A percentile compares a stretch with the other conserved stretches of the same genome.
Evolutionary conservation across 805 yeast genomes (phyloP).

Genomic region (Myxozyma monticola): DNA sequence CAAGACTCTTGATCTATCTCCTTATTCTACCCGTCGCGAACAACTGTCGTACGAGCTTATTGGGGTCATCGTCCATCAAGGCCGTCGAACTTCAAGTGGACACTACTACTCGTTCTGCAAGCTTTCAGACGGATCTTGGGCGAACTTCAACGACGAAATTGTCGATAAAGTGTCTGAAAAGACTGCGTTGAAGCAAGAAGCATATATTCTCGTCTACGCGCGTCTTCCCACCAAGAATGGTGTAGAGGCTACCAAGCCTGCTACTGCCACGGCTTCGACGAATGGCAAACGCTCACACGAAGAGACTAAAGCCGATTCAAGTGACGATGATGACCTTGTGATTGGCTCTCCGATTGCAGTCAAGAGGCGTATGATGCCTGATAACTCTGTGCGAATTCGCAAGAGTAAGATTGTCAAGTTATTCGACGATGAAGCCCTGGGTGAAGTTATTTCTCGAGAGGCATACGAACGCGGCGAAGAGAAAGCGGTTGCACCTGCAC

Average conservation of each 20-base stretch:
- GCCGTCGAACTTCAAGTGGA: conserved; percentile 87
- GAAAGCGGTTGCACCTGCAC: no score
- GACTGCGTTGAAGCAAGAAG: conserved; percentile 79
- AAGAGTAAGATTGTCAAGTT: background rate
- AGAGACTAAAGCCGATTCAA: background rate
- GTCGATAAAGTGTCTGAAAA: conserved; percentile 70
- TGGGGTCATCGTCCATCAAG: conserved; percentile 90
- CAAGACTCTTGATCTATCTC: conserved; percentile 67
- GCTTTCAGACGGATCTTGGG: conserved; percentile 92
- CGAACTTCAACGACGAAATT: conserved; percentile 90
- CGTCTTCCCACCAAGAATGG: conserved; percentile 8
- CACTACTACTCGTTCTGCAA: conserved; percentile 89
- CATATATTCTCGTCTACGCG: conserved; percentile 85
- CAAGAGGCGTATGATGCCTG: background rate
- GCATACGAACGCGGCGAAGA: conserved; percentile 13
- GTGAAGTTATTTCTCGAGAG: conserved; percentile 19
- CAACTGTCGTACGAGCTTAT: conserved; percentile 61
- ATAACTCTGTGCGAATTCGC: background rate
- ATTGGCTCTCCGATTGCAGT: background rate
- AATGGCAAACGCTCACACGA: background rate
- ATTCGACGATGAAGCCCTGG: conserved; percentile 13
- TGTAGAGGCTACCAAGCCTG: background rate
- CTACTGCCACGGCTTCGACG: background rate
- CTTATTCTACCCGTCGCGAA: conserved; percentile 43
- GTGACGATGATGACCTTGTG: no score